Evolutionary conservation across 1,284 basidiomycete genomes (phyloP).

Genomic region (Microbotryum silenes-acaulis): DNA sequence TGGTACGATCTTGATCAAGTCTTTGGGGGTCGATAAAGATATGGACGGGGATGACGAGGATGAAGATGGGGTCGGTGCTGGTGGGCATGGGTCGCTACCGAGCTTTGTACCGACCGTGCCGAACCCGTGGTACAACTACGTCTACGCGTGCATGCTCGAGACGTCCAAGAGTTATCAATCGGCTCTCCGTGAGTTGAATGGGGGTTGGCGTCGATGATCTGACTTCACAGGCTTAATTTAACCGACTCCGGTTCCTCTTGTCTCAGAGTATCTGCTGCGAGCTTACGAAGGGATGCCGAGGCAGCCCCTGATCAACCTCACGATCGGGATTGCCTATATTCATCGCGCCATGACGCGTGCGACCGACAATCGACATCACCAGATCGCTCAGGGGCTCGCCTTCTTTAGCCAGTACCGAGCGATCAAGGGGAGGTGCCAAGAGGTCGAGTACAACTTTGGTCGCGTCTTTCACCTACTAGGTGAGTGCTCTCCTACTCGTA

Average conservation of each 20-base stretch:
- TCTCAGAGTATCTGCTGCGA: constrained; percentile 72
- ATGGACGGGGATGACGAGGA: constrained; percentile 18
- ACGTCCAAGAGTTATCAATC: constrained; percentile 80
- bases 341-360: constrained; percentile 87
- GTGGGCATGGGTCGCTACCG: constrained; percentile 13
- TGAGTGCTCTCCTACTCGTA: constrained; percentile 37
- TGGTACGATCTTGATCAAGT: constrained; percentile 4
- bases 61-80: constrained; percentile 30
- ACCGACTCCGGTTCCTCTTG: neutral
- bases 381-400: constrained; percentile 68
- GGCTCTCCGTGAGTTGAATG: constrained; percentile 63
- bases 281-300: constrained; percentile 75
- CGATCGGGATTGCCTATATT: constrained; percentile 71
- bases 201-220: neutral
- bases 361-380: constrained; percentile 85
- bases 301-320: constrained; percentile 77
- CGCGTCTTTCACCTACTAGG: constrained; percentile 84
- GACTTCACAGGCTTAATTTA: no score
- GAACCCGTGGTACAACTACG: constrained; percentile 63
- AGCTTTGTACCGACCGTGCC: constrained; percentile 53
- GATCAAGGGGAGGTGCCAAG: constrained; percentile 46
- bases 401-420: constrained; percentile 70
- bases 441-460: constrained; percentile 85
- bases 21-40: constrained; percentile 24
- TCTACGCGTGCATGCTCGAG: constrained; percentile 83